A percentile compares a stretch with the other conserved stretches of the same genome.
Evolutionary conservation across 75 land plant genomes (phyloP).

Genomic region (Sequoiadendron giganteum): DNA sequence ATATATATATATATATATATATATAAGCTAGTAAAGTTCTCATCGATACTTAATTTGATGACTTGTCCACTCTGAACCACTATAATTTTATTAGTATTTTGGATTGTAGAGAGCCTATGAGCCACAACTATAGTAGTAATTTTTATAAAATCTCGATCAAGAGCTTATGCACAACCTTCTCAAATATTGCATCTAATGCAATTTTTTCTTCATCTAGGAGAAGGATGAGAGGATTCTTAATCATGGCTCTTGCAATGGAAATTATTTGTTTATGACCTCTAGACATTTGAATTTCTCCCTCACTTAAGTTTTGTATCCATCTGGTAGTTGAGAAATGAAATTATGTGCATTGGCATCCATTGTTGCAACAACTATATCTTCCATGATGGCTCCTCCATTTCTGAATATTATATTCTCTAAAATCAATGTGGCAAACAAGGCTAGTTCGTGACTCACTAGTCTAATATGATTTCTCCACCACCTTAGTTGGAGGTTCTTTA

Average conservation of each 20-base stretch:
- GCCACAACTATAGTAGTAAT: conserved; percentile 17
- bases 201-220: conserved; percentile 18
- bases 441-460: conserved; percentile 85
- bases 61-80: background rate
- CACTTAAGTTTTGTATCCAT: conserved; percentile 62
- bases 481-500: conserved; percentile 43
- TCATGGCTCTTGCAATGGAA: conserved; percentile 9
- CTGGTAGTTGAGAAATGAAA: conserved; percentile 65
- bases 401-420: conserved; percentile 68
- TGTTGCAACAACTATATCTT: conserved; percentile 56
- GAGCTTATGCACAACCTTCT: conserved; percentile 29
- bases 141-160: conserved; percentile 20
- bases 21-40: too few relatives aligned
- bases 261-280: conserved; percentile 7
- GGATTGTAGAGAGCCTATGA: conserved; percentile 15
- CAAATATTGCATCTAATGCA: conserved; percentile 31
- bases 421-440: conserved; percentile 72
- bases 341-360: conserved; percentile 72
- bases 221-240: conserved; percentile 4
- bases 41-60: too few relatives aligned
- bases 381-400: conserved; percentile 61
- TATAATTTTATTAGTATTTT: conserved; percentile 8
- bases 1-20: too few relatives aligned
- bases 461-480: conserved; percentile 68
- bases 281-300: too few relatives aligned